phyloP scores from a whole-genome alignment of 2,329 filamentous ascomycete genomes.

The Sodiomyces alkalinus region DNA sequence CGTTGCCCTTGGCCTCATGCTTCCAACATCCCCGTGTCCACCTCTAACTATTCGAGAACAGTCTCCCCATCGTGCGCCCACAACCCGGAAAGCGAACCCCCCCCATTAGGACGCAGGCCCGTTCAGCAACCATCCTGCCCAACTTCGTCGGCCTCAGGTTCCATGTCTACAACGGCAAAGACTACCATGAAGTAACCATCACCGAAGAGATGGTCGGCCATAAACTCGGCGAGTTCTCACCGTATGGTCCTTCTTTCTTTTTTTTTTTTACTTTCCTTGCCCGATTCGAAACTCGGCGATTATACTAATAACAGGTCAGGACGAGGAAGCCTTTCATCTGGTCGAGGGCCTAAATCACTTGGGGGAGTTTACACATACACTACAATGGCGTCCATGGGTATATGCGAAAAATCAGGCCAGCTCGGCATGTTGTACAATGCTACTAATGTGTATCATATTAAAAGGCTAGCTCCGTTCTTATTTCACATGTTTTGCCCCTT shows the following conservation, averaged over 20 bases:
- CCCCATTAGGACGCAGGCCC: constrained; percentile 75
- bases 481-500: not conserved
- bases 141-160: constrained; percentile 86
- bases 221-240: constrained; percentile 83
- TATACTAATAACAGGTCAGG: constrained; percentile 15
- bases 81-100: constrained; percentile 46
- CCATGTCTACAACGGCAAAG: constrained; percentile 83
- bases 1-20: constrained; percentile 11
- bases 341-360: constrained; percentile 9
- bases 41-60: constrained; percentile 13
- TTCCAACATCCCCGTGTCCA: constrained; percentile 7
- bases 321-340: constrained; percentile 45
- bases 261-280: too few species aligned
- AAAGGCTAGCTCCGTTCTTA: not conserved
- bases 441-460: not conserved
- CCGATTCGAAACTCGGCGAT: not conserved
- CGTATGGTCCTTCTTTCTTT: constrained; percentile 43
- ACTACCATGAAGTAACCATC: constrained; percentile 66
- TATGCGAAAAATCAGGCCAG: not conserved
- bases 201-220: constrained; percentile 95
- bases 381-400: not conserved
- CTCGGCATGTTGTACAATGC: constrained; percentile 1
- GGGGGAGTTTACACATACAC: not conserved
- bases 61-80: constrained; percentile 47
- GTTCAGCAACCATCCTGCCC: constrained; percentile 76